Percentiles rank a stretch among this genome's conserved stretches.
Conservation (phyloP, 2,329 filamentous ascomycete species). For the Hypoxylon sp. region DNA sequence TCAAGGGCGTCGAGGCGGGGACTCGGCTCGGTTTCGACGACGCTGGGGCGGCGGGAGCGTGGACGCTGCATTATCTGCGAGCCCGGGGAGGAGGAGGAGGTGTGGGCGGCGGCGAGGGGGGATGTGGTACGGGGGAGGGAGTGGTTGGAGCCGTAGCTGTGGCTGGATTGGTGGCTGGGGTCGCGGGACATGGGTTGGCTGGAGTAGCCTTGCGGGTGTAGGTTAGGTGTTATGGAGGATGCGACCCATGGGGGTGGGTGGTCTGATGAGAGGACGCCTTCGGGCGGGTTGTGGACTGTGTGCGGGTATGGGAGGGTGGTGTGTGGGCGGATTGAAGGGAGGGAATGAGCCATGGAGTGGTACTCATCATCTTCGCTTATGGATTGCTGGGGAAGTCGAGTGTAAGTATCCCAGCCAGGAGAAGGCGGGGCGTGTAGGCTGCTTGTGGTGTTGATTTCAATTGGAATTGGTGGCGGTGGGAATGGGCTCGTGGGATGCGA, state of each 20-base stretch:
- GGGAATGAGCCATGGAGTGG: conserved; percentile 40
- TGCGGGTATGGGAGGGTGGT: conserved; percentile 47
- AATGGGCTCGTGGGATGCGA: conserved; percentile 49
- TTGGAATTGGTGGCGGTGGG: conserved; percentile 51
- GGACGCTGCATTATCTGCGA: conserved; percentile 50
- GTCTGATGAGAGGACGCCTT: conserved; percentile 38
- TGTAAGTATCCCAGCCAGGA: conserved; percentile 21
- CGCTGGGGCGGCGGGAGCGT: conserved; percentile 55
- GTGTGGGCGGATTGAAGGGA: conserved; percentile 45
- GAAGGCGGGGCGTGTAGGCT: conserved; percentile 47
- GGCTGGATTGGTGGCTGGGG: conserved; percentile 59
- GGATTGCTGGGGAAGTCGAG: conserved; percentile 30
- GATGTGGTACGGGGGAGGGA: conserved; percentile 21
- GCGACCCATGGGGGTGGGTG: conserved; percentile 49
- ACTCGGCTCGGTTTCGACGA: conserved; percentile 64
- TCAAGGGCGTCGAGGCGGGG: conserved; percentile 53
- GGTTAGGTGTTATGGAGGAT: conserved; percentile 39
- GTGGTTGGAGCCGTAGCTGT: conserved; percentile 49
- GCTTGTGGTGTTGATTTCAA: conserved; percentile 51
- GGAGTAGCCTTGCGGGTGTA: conserved; percentile 59
- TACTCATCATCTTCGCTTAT: conserved; percentile 44
- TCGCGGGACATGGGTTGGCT: conserved; percentile 67
- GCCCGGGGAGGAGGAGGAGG: conserved; percentile 47
- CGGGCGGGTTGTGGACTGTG: conserved; percentile 45
- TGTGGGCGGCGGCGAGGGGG: conserved; percentile 26